These are phyloP conservation scores for Termitomyces sp. DNA, from an alignment of 768 basidiomycete species.

Conservation along the genomic window DNA sequence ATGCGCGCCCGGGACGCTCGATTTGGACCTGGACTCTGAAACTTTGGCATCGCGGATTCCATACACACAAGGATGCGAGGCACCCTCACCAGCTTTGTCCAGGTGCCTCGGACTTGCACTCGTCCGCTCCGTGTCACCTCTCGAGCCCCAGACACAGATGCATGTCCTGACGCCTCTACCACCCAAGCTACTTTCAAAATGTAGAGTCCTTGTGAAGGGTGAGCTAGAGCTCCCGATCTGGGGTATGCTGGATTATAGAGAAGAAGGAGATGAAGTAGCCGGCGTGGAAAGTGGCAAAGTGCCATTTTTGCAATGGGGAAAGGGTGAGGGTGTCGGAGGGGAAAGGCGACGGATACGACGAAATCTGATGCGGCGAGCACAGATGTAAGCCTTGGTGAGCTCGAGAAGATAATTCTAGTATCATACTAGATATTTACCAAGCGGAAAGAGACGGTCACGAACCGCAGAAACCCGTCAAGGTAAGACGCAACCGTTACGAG, in stretches of 20 bases:
- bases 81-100: constrained; percentile 59
- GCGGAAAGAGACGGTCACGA: background rate
- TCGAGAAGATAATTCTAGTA: background rate
- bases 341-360: constrained; percentile 73
- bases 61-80: constrained; percentile 54
- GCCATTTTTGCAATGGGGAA: constrained; percentile 81
- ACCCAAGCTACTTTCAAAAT: constrained; percentile 35
- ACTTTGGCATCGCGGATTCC: constrained; percentile 30
- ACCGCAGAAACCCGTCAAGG: background rate
- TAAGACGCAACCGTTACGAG: background rate
- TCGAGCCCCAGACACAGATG: constrained; percentile 42
- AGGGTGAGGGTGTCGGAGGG: constrained; percentile 65
- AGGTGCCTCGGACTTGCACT: constrained; percentile 75
- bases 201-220: constrained; percentile 70
- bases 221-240: constrained; percentile 86
- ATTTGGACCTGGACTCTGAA: constrained; percentile 18
- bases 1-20: constrained; percentile 41
- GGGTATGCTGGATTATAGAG: constrained; percentile 78
- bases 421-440: background rate
- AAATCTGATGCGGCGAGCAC: constrained; percentile 84
- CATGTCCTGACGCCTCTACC: constrained; percentile 85
- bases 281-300: constrained; percentile 54
- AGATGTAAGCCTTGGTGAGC: constrained; percentile 41
- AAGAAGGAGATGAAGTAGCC: constrained; percentile 34
- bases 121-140: constrained; percentile 53